A percentile compares a stretch with the other conserved stretches of the same genome.
These are phyloP conservation scores for Fraxinus excelsior DNA, from an alignment of 257 asterid species.

Conservation along the genomic window DNA sequence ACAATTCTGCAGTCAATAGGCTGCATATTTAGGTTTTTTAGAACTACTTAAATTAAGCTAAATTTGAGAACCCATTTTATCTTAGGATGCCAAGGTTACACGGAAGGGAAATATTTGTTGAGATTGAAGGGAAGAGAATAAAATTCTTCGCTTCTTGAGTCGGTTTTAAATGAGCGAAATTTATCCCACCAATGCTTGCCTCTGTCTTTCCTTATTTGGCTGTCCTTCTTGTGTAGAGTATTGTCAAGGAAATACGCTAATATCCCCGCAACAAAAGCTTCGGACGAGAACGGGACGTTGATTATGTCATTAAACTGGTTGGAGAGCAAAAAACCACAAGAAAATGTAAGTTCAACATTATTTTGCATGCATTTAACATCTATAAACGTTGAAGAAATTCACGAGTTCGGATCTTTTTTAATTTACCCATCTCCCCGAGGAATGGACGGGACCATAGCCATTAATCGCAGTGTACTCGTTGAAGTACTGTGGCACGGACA, in stretches of 20 bases:
- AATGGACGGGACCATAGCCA: constrained; percentile 83
- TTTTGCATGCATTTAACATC: not conserved
- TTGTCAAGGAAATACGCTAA: constrained; percentile 80
- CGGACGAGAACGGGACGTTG: constrained; percentile 85
- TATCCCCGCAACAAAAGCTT: constrained; percentile 90
- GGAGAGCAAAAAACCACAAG: not conserved
- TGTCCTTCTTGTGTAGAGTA: constrained; percentile 75
- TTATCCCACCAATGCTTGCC: constrained; percentile 99
- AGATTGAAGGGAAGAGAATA: constrained; percentile 89
- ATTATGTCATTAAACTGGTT: constrained; percentile 80
- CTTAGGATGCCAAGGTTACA: constrained; percentile 29
- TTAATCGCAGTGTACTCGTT: constrained; percentile 81
- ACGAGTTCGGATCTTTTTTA: not conserved
- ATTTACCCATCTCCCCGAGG: constrained; percentile 85
- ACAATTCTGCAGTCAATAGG: constrained; percentile 39
- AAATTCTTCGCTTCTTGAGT: constrained; percentile 88
- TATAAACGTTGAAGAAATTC: not conserved
- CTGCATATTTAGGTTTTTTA: constrained; percentile 20
- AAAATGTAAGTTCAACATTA: not conserved
- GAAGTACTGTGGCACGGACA: constrained; percentile 94
- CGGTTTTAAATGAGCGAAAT: constrained; percentile 74
- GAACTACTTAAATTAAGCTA: constrained; percentile 29
- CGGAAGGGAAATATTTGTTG: constrained; percentile 94
- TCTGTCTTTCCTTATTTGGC: constrained; percentile 70
- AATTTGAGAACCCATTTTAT: constrained; percentile 24